Evolutionary conservation across 805 yeast genomes (phyloP).

Genomic region (Teunomyces atbi): DNA sequence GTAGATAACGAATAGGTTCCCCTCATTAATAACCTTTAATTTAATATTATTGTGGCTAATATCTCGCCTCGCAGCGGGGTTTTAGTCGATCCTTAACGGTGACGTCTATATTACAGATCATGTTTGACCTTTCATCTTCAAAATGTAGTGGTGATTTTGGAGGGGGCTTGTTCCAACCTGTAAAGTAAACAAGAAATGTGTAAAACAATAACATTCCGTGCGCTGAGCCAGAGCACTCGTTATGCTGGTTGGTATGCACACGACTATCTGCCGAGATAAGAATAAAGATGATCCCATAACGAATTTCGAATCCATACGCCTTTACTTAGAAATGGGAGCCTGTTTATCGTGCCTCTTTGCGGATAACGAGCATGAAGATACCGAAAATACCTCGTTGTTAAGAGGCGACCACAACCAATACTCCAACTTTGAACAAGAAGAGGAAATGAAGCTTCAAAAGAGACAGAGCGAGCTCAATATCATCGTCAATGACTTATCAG

Average conservation of each 20-base stretch:
- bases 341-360: conserved; percentile 47
- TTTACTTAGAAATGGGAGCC: conserved; percentile 37
- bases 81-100: no score
- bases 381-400: conserved; percentile 40
- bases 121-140: no score
- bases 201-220: no score
- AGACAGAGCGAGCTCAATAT: conserved; percentile 47
- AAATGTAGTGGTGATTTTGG: no score
- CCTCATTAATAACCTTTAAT: no score
- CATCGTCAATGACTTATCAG: conserved; percentile 42
- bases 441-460: conserved; percentile 38
- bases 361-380: conserved; percentile 35
- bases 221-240: no score
- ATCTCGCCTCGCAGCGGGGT: no score
- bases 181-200: no score
- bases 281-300: not conserved
- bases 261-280: conserved; percentile 1
- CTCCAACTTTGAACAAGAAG: conserved; percentile 34
- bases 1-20: not conserved
- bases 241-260: conserved; percentile 6
- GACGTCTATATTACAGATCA: no score
- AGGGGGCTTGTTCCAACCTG: no score
- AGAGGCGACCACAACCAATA: conserved; percentile 23
- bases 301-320: no score
- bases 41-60: no score